Evolutionary conservation across 225 moss, liverwort and hornwort genomes (phyloP).

Genomic region (Polytrichum commune): DNA sequence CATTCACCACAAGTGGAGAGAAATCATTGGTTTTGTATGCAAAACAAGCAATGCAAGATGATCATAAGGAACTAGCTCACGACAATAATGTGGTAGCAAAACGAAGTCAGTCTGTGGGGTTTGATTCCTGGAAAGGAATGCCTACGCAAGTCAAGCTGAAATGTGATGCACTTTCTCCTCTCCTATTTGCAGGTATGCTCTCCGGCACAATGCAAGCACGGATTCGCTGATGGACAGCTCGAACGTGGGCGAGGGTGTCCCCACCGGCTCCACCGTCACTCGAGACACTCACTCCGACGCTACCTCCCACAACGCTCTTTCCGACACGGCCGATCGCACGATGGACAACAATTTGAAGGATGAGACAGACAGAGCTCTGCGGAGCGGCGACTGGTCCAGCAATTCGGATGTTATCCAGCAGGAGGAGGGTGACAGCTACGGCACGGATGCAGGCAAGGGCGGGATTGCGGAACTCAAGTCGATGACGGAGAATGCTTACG

Average conservation of each 20-base stretch:
- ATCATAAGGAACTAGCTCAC: no score
- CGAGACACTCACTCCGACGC: slow-evolving; percentile 48
- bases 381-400: not conserved
- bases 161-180: no score
- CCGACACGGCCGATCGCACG: slow-evolving; percentile 5
- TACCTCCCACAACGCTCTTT: slow-evolving; percentile 9
- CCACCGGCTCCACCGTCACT: slow-evolving; percentile 52
- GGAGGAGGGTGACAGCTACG: not conserved
- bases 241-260: slow-evolving; percentile 28
- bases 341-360: slow-evolving; percentile 8
- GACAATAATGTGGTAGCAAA: no score
- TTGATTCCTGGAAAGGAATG: no score
- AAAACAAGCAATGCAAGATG: no score
- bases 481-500: slow-evolving; percentile 37
- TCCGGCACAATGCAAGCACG: slow-evolving; percentile 38
- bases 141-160: no score
- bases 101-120: no score
- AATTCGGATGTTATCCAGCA: not conserved
- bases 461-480: slow-evolving; percentile 24
- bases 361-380: not conserved
- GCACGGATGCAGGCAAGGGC: not conserved
- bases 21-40: no score
- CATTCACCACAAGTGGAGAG: no score
- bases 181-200: slow-evolving; percentile 23
- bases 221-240: slow-evolving; percentile 36